phyloP scores from a whole-genome alignment of 371 early-diverging fungal genomes.

The Mucor racemosus region DNA sequence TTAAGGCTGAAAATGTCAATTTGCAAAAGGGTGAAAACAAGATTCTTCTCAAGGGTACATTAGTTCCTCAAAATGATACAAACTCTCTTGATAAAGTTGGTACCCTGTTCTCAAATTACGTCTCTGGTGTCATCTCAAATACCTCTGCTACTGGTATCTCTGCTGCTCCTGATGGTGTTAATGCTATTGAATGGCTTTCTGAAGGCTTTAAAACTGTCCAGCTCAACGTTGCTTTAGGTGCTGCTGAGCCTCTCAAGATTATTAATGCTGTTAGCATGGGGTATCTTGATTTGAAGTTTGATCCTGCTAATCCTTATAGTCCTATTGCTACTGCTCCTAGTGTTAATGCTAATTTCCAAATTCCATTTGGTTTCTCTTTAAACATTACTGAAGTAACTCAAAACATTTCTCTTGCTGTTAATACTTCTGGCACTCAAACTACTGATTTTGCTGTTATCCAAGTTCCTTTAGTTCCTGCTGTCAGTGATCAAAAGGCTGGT shows the following conservation, averaged over 20 bases:
- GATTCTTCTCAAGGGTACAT: conserved; percentile 57
- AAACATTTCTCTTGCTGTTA: conserved; percentile 51
- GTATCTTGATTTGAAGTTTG: conserved; percentile 59
- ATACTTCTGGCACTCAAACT: conserved; percentile 24
- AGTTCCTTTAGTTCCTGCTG: conserved; percentile 49
- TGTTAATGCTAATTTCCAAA: conserved; percentile 55
- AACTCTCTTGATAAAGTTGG: conserved; percentile 52
- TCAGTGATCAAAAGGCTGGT: conserved; percentile 51
- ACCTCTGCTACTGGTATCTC: conserved; percentile 64
- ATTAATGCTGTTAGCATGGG: conserved; percentile 61
- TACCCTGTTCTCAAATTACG: conserved; percentile 58
- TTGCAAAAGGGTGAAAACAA: conserved; percentile 52
- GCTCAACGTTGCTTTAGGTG: conserved; percentile 55
- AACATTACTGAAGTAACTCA: conserved; percentile 60
- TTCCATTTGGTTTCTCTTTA: conserved; percentile 64
- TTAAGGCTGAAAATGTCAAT: conserved; percentile 48
- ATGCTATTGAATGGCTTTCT: conserved; percentile 63
- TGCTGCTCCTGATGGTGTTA: conserved; percentile 61
- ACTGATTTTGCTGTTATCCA: conserved; percentile 54
- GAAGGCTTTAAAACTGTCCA: conserved; percentile 58
- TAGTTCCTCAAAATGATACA: conserved; percentile 55
- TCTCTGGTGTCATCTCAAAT: conserved; percentile 52
- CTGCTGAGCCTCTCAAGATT: conserved; percentile 47
- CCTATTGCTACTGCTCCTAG: conserved; percentile 54
- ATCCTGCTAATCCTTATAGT: conserved; percentile 48